A percentile compares a stretch with the other conserved stretches of the same genome.
Evolutionary conservation across 2,329 filamentous ascomycete genomes (phyloP).

Genomic region (Chalara sp.): DNA sequence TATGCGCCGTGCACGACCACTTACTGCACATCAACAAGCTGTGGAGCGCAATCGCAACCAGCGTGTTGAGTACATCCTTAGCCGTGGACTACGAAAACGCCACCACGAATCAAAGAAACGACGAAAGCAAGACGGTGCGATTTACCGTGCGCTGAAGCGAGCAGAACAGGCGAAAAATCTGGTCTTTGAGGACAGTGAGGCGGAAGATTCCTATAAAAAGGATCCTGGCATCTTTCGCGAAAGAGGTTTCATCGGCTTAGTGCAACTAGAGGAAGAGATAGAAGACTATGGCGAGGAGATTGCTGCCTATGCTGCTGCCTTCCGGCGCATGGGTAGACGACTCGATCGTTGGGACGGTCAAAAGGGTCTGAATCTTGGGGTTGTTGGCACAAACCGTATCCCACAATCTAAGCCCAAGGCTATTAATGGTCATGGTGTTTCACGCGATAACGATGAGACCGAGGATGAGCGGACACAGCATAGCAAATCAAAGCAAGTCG

Average conservation of each 20-base stretch:
- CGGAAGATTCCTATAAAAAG: slow-evolving; percentile 40
- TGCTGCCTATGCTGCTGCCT: slow-evolving; percentile 56
- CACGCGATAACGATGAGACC: slow-evolving; percentile 24
- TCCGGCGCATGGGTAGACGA: slow-evolving; percentile 55
- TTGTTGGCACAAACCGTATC: slow-evolving; percentile 24
- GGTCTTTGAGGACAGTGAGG: slow-evolving; percentile 56
- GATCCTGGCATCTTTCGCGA: slow-evolving; percentile 39
- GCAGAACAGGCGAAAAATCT: slow-evolving; percentile 45
- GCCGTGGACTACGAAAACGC: slow-evolving; percentile 61
- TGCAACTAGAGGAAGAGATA: slow-evolving; percentile 51
- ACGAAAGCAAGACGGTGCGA: slow-evolving; percentile 57
- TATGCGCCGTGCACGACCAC: slow-evolving; percentile 60
- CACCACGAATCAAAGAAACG: slow-evolving; percentile 57
- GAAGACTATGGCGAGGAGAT: slow-evolving; percentile 76
- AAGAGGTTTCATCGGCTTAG: slow-evolving; percentile 56
- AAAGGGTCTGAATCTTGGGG: slow-evolving; percentile 20
- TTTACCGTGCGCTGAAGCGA: slow-evolving; percentile 60
- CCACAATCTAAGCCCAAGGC: slow-evolving; percentile 8
- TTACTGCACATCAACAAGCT: slow-evolving; percentile 75
- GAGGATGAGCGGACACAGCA: slow-evolving; percentile 28
- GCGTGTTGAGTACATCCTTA: slow-evolving; percentile 75
- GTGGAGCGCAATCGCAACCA: slow-evolving; percentile 73
- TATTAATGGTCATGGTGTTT: slow-evolving; percentile 15
- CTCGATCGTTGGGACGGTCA: slow-evolving; percentile 63
- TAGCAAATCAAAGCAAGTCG: slow-evolving; percentile 30